Base-by-base conservation (phyloP, 2,329 filamentous ascomycete genomes). In the Penicillium sp. region DNA sequence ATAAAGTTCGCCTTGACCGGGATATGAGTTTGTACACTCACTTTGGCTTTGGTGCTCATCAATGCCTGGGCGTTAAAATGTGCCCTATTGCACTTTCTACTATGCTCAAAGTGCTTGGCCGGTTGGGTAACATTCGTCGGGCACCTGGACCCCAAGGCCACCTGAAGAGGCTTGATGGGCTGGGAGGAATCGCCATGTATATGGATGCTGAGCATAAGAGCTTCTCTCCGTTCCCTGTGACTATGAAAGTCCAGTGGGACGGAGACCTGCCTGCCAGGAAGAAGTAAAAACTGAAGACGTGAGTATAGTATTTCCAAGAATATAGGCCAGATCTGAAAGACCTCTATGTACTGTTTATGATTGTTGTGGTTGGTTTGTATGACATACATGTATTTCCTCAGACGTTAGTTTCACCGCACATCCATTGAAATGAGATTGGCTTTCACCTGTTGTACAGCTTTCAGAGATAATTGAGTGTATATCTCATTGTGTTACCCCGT, bases 1-100 rank as follows among this genome's bases (percentile, higher is more conserved):
- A 70, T 18, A 65, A 68, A 27, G 81, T 91, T 19, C 78, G 84
- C 59, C 82, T 88, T 0, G 78, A 81, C 14, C 83, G 88, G 0
- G 83, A 86, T 0, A 67, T 86, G 26, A 79, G 83, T 5, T 70
- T 75, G 1, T 91, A 91, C 67, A 79, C 88, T 53, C 81, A 85
- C 68, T 86, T 87, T 60, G 82, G 83, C 8, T 76, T 79, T 2
- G 87, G 86, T 0, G 80, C 85, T 8, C 84, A 89, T 61, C 74
- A 81, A 13, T 86, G 83, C 59, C 73, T 90, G 0, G 87, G 85
- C 4, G 50, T 69, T 13, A 67, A 57, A 11, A 61, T 72, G 27
- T 70, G 67, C 50, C 66, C 70, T 44, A 47, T 66, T n/a, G 69
- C 66, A 29, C 61, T 73, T 38, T 68, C 73, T 3, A 70, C 72